Percentiles rank a stretch among this genome's conserved stretches.
phyloP scores from a whole-genome alignment of 371 early-diverging fungal genomes.

The Mucor irregularis region DNA sequence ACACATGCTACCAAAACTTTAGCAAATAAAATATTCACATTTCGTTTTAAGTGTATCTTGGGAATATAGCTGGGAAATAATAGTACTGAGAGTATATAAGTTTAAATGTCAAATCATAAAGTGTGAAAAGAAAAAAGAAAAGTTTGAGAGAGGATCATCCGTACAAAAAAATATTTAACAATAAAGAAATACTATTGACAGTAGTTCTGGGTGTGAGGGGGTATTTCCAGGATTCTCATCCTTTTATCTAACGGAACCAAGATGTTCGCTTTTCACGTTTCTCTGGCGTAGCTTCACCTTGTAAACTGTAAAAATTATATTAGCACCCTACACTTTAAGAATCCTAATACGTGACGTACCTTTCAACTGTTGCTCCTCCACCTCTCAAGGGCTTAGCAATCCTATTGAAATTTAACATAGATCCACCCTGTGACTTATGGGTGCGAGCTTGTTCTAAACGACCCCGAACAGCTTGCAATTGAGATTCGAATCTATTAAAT shows the following conservation, averaged over 20 bases:
- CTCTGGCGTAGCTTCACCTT: slow-evolving; percentile 15
- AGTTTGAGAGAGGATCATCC: too few species aligned
- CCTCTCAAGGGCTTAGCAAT: slow-evolving; percentile 93
- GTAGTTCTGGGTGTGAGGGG: too few species aligned
- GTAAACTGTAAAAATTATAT: background rate
- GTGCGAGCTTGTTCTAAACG: slow-evolving; percentile 72
- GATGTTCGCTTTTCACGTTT: slow-evolving; percentile 12
- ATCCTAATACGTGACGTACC: background rate
- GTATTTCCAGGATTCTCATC: background rate
- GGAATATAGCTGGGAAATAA: too few species aligned
- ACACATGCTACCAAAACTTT: too few species aligned
- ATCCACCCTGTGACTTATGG: slow-evolving; percentile 49
- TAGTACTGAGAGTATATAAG: too few species aligned
- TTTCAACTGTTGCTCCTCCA: slow-evolving; percentile 57
- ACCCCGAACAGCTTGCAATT: slow-evolving; percentile 73
- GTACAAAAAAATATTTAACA: too few species aligned
- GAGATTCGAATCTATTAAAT: slow-evolving; percentile 61
- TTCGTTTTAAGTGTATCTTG: too few species aligned
- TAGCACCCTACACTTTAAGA: background rate
- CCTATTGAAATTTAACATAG: slow-evolving; percentile 69
- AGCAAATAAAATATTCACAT: too few species aligned
- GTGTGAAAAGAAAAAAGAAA: too few species aligned
- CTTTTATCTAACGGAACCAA: slow-evolving; percentile 13
- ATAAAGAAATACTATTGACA: too few species aligned
- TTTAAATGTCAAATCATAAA: too few species aligned